These are phyloP conservation scores for Pelargonium cotyledonis DNA, from an alignment of 441 rosid genomes.

Conservation along the genomic window DNA sequence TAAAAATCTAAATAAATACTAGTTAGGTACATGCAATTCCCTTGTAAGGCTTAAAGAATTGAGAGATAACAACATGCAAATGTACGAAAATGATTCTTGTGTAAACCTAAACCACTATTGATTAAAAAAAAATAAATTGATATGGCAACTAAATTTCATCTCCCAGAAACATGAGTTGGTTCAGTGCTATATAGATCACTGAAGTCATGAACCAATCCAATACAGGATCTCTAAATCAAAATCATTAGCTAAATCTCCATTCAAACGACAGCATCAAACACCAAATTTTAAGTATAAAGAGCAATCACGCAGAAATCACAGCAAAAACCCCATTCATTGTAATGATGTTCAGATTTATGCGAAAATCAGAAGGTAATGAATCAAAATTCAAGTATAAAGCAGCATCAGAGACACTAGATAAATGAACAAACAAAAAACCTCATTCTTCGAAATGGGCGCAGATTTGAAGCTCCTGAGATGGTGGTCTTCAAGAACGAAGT, in stretches of 20 bases:
- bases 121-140: too few relatives aligned
- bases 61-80: background rate
- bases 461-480: constrained; percentile 76
- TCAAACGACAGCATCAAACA: background rate
- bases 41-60: background rate
- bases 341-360: background rate
- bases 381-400: background rate
- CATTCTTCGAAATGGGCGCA: constrained; percentile 37
- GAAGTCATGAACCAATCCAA: background rate
- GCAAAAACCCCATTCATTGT: background rate
- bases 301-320: background rate
- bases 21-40: background rate
- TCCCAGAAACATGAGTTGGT: background rate
- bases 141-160: background rate
- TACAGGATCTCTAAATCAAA: background rate
- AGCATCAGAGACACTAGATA: background rate
- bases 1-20: background rate
- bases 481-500: constrained; percentile 70
- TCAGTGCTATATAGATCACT: background rate
- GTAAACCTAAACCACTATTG: too few relatives aligned
- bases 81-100: too few relatives aligned
- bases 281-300: background rate
- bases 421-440: constrained; percentile 35
- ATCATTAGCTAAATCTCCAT: background rate
- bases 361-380: background rate